Evolutionary conservation across 441 rosid genomes (phyloP), one percentile per base, ranked within the genome.

Genomic region (Euphorbia schlechtendalii): DNA sequence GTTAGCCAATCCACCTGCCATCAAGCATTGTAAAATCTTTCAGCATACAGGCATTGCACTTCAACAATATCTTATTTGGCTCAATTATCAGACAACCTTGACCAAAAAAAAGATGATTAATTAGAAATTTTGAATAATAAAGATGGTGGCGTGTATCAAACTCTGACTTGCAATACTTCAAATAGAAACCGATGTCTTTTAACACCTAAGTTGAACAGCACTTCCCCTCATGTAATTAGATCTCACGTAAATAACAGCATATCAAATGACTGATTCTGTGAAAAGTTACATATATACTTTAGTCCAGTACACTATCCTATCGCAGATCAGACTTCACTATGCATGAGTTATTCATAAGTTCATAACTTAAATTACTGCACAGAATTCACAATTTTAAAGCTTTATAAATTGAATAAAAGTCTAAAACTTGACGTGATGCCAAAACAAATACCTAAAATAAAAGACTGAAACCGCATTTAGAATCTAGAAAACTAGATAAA

Each of bases 1-100:
- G 96, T 88, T 14, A 93, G 82, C 97, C 97, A 93, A 78, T 93
- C 99, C 77, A 93, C 98, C 97, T 90, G 72, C 55, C 60, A 48
- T 9, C 22, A 56, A 25, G 46, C n/a, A 17, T 13, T 36, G 27
- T 25, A 53, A 6, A 45, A 49, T 20, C 18, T 13, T 18, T 40
- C 28, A 28, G 59, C 21, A 38, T 36, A 34, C 45, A 8, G 20
- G 9, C 4, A 15, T 14, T 17, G 46, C 34, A 15, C n/a, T 8
- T 22, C 43, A 49, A 10, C 56, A 21, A 21, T 4, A 53, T 4
- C 17, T 24, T 22, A 53, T 34, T 21, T 21, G 22, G 24, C 10
- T 11, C 55, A 62, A n/a, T 46, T 18, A 8, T 6, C 20, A n/a
- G 11, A 21, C 41, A 34, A 17, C 38, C 21, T 64, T 10, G 8